Conservation (phyloP, 768 basidiomycete genomes). For the Mycena belliarum region DNA sequence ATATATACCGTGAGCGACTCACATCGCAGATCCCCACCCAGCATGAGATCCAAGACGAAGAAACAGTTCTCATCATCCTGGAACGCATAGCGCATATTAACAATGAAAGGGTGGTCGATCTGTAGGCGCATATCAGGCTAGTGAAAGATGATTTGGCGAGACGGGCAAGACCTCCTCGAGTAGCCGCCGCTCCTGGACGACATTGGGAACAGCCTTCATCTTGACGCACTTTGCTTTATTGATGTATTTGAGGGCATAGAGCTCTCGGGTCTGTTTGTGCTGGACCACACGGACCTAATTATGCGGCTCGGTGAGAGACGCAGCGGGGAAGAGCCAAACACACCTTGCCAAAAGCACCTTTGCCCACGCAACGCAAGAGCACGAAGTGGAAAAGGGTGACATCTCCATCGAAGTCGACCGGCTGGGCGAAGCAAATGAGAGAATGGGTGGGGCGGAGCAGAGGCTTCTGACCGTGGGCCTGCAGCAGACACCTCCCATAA, state of each 20-base stretch:
- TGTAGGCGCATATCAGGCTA: slow-evolving; percentile 34
- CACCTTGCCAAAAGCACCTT: slow-evolving; percentile 98
- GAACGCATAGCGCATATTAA: slow-evolving; percentile 94
- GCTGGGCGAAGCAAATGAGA: slow-evolving; percentile 43
- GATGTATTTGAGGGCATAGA: slow-evolving; percentile 99
- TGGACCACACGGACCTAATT: slow-evolving; percentile 95
- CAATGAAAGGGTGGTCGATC: slow-evolving; percentile 95
- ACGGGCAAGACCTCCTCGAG: slow-evolving; percentile 79
- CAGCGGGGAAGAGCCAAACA: not conserved
- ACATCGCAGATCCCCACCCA: slow-evolving; percentile 95
- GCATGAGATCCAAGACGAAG: slow-evolving; percentile 96
- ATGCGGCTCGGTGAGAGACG: slow-evolving; percentile 15
- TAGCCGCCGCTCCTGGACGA: slow-evolving; percentile 92
- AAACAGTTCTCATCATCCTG: slow-evolving; percentile 99
- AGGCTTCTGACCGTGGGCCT: slow-evolving; percentile 53
- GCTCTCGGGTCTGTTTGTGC: slow-evolving; percentile 95
- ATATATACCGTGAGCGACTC: slow-evolving; percentile 34
- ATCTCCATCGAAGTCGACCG: slow-evolving; percentile 93
- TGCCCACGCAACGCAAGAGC: slow-evolving; percentile 93
- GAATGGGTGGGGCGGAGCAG: not conserved
- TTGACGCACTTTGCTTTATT: slow-evolving; percentile 98
- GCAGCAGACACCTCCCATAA: slow-evolving; percentile 70
- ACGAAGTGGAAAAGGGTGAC: slow-evolving; percentile 97
- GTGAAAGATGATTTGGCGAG: not conserved
- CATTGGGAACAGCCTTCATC: slow-evolving; percentile 97